These are phyloP conservation scores for Puccinia sorghi DNA, from an alignment of 1,284 basidiomycete genomes.

Conservation along the genomic window DNA sequence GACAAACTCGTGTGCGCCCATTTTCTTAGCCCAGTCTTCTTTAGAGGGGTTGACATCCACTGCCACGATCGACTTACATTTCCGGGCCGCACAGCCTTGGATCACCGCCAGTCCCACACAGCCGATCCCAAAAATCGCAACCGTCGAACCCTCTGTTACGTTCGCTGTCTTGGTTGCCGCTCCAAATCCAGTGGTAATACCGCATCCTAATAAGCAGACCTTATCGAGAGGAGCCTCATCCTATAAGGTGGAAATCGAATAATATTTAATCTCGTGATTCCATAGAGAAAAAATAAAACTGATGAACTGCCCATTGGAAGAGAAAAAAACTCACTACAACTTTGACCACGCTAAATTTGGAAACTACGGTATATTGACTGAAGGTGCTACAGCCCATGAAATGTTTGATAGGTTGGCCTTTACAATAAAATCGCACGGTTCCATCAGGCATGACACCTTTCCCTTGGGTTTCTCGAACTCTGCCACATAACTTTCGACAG, in stretches of 20 bases:
- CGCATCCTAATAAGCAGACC: constrained; percentile 86
- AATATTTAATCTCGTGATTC: not conserved
- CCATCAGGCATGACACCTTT: constrained; percentile 93
- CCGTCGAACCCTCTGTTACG: constrained; percentile 72
- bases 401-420: constrained; percentile 83
- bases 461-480: constrained; percentile 91
- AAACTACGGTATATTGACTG: constrained; percentile 98
- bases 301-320: too few species aligned
- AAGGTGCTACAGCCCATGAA: constrained; percentile 99
- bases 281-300: not conserved
- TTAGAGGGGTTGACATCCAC: constrained; percentile 86
- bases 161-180: constrained; percentile 63
- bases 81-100: constrained; percentile 75
- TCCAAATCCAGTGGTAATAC: constrained; percentile 87
- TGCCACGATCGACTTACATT: constrained; percentile 85
- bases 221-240: constrained; percentile 85
- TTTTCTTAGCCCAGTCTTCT: constrained; percentile 84
- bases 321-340: constrained; percentile 35
- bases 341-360: constrained; percentile 87
- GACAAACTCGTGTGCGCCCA: constrained; percentile 96
- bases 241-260: not conserved
- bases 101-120: constrained; percentile 94
- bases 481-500: constrained; percentile 53
- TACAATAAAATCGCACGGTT: constrained; percentile 83
- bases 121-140: constrained; percentile 93